Base-by-base conservation (phyloP, 1,284 basidiomycete genomes). In the Ceratobasidium sp. region DNA sequence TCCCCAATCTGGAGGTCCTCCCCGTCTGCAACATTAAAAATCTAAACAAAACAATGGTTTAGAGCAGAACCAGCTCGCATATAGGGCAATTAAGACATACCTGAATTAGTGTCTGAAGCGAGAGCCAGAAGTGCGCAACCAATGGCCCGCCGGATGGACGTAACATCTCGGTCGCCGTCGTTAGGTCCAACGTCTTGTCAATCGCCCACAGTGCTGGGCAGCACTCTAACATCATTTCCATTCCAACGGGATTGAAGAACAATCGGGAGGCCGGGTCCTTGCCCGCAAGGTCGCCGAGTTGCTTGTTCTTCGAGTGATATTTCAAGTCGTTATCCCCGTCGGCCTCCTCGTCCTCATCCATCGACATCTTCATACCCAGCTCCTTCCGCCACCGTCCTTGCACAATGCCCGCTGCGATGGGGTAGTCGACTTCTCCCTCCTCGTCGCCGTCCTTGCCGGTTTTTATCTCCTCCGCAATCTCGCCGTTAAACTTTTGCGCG, bases 331-430 rank as follows among this genome's bases (percentile, higher is more conserved):
- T n/a, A 7, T n/a, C n/a, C 55, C 28, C 55, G 23, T 64, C 39
- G 15, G 18, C 55, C n/a, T 58, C 55, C n/a, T 58, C n/a, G n/a
- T 58, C 55, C 55, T 4, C 55, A 28, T 13, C 18, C 55, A 58
- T 58, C 10, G 55, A 9, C 55, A 58, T 58, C 3, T 28, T 28
- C 55, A 58, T 28, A 10, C 55, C 55, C 3, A 58, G 10, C 55
- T 58, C 55, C 55, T 58, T 13, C n/a, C 55, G n/a, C 55, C 55
- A 58, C n/a, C n/a, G 55, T n/a, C 13, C 55, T 28, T 58, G 55
- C 55, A 58, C 55, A n/a, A 58, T 23, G n/a, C 28, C 28, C 55
- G 55, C 55, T 18, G 55, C 55, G 9, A 15, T n/a, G n/a, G n/a
- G n/a, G 15, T n/a, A n/a, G 15, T 58, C 55, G n/a, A 28, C n/a